Evolutionary conservation across 208 protist genomes (phyloP), one percentile per base, ranked within the genome.

Genomic region (Acanthamoeba lenticulata): DNA sequence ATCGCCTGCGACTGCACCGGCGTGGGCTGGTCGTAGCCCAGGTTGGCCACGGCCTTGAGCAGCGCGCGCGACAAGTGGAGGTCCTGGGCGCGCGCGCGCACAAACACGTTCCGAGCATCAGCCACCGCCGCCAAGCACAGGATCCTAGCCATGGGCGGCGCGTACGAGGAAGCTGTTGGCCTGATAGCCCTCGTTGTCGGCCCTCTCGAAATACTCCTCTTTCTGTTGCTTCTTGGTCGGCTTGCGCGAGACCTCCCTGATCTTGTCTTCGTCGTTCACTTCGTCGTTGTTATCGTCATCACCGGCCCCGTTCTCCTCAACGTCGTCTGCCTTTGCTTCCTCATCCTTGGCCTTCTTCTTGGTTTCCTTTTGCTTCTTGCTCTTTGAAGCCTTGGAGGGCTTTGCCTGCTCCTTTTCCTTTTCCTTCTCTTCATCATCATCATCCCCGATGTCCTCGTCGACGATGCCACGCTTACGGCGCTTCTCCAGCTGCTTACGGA

Each of bases 1-100:
- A 98, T 97, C 5, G 86, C 69, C 24, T 69, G 90, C 13, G 67
- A 72, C 92, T 98, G 97, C 44, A 98, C 95, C 29, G 95, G 95
- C 88, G 97, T 98, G 27, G 97, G 96, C 49, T 85, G 17, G 5
- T 62, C 67, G 83, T 95, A 98, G 52, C 95, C 94, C 4, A 96
- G 49, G 21, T 94, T 79, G 24, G 92, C 36, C 32, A 98, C 45
- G 11, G 95, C 95, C 38, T 94, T 94, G 38, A 97, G 74, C n/a
- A 97, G 44, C 0, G 96, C 95, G 15, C 94, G 79, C 1, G 94
- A 96, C n/a, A 97, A 85, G 90, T 96, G 89, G 15, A 97, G 77
- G 29, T 95, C 94, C 15, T 17, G 72, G 74, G n/a, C n/a, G n/a
- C n/a, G n/a, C n/a, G n/a, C n/a, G n/a, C n/a, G n/a, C n/a, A n/a